Evolutionary conservation across 805 yeast species (phyloP), one percentile per base, ranked within the genome.

Genomic region (Zygotorulaspora chibaensis): DNA sequence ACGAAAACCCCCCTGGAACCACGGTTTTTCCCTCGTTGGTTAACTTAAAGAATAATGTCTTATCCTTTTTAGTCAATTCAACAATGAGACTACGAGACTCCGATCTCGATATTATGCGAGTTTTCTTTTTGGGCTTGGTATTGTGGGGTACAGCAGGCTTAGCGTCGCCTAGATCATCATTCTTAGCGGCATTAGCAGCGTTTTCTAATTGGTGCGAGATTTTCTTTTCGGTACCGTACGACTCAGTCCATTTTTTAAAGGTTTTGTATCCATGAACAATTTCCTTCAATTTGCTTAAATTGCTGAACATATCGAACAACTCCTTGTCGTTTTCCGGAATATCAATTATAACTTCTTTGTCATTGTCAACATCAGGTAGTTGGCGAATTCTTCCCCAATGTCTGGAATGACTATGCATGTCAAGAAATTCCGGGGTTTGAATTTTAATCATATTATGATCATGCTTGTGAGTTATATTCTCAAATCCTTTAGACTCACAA

Each of bases 401-500:
- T 29, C 27, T 43, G 20, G 31, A 25, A 23, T 38, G 41, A 26
- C 16, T 16, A 9, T 15, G 36, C 26, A 20, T 47, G 37, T 33
- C 33, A 25, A 8, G n/a, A 17, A 35, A 31, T 16, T 35, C 18
- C 3, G 59, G 59, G 3, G 46, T 35, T 8, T 51, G 52, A 13
- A 56, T 45, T 35, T 55, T 53, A 10, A 54, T 39, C 52, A 54
- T 50, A 27, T 54, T 52, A 40, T 58, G 63, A 26, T 31, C 42
- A 17, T 36, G 34, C 42, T 48, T 51, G 35, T 58, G 63, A 23
- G 51, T 38, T 8, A 38, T 45, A 10, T 45, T 54, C 23, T 46
- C 52, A 11, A 40, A 42, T 2, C 56, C 57, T n/a, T 39, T 40
- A 3, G 38, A 45, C 45, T 59, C 61, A 47, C 75, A 70, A 1